Conservation (phyloP, 106 monocot species). For the Ottelia alismoides region DNA sequence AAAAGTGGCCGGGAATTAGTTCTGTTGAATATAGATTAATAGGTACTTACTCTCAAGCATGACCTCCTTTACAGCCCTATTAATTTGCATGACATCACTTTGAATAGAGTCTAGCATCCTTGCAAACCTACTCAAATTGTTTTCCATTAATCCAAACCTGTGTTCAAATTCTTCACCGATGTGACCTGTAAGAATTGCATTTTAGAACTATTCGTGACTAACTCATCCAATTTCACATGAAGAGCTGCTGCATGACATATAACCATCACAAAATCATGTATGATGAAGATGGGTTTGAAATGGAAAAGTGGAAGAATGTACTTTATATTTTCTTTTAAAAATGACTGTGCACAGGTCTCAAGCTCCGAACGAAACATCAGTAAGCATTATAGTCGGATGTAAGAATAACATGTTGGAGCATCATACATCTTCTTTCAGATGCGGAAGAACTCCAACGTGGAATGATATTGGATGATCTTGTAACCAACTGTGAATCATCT, state of each 20-base stretch:
- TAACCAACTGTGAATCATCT: slow-evolving; percentile 69
- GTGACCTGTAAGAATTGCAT: too few species aligned
- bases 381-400: background rate
- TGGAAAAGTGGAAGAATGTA: too few species aligned
- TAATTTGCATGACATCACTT: slow-evolving; percentile 71
- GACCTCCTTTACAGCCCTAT: slow-evolving; percentile 68
- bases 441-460: slow-evolving; percentile 32
- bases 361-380: background rate
- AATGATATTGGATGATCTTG: slow-evolving; percentile 45
- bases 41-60: slow-evolving; percentile 59
- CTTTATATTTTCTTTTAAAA: background rate
- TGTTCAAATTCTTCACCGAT: slow-evolving; percentile 70
- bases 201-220: too few species aligned
- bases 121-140: slow-evolving; percentile 51
- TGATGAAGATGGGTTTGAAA: too few species aligned
- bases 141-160: slow-evolving; percentile 55
- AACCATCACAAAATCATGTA: too few species aligned
- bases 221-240: too few species aligned
- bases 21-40: background rate
- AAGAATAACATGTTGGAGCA: background rate
- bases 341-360: background rate
- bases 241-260: too few species aligned
- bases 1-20: too few species aligned
- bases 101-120: slow-evolving; percentile 70
- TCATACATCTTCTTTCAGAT: slow-evolving; percentile 56